Percentiles rank a stretch among this genome's conserved stretches.
These are phyloP conservation scores for Priceomyces haplophilus DNA, from an alignment of 805 yeast genomes.

Conservation along the genomic window DNA sequence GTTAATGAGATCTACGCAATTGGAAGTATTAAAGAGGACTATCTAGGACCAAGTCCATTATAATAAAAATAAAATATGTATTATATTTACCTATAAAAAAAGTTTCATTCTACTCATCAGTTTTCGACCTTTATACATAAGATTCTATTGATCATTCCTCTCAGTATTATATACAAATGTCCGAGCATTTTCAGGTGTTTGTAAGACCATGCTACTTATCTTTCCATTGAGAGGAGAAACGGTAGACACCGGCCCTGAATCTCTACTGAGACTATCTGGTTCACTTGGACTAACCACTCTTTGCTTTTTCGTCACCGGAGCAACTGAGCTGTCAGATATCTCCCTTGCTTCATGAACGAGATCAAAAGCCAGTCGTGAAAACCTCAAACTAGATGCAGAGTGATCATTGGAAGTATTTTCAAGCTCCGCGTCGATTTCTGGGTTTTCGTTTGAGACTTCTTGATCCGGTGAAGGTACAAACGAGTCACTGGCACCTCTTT, in stretches of 20 bases:
- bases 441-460: not conserved
- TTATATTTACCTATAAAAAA: not conserved
- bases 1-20: constrained; percentile 96
- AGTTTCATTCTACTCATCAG: not conserved
- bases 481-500: not conserved
- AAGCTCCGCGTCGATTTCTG: not conserved
- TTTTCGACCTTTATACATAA: not conserved
- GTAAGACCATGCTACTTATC: constrained; percentile 18
- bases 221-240: constrained; percentile 20
- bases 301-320: constrained; percentile 11
- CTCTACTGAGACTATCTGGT: not conserved
- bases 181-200: constrained; percentile 8
- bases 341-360: constrained; percentile 5
- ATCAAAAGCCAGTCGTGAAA: constrained; percentile 20
- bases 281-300: constrained; percentile 13
- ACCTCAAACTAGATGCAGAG: constrained; percentile 6
- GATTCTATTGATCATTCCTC: not conserved
- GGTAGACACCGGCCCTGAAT: not conserved
- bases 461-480: not conserved
- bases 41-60: constrained; percentile 74
- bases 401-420: not conserved
- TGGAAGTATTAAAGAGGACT: constrained; percentile 97
- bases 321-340: constrained; percentile 2
- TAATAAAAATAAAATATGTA: constrained; percentile 11
- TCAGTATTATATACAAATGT: not conserved